Conservation (phyloP, 257 asterid species). For the Galeopsis tetrahit region DNA sequence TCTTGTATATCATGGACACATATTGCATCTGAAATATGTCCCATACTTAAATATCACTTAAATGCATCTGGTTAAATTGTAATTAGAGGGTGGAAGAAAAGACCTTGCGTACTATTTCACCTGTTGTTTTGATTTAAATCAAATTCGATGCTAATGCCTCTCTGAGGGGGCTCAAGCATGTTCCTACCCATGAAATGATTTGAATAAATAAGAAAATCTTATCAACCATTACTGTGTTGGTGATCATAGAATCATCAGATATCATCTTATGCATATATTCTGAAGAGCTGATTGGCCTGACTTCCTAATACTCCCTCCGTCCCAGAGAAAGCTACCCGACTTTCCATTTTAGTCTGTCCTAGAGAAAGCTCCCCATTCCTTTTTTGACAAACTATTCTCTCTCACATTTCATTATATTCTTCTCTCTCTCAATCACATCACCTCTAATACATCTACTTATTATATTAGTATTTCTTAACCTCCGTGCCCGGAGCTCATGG, state of each 20-base stretch:
- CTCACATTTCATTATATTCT: too few species aligned
- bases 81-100: slow-evolving; percentile 10
- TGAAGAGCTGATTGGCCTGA: slow-evolving; percentile 9
- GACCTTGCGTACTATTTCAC: not conserved
- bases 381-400: too few species aligned
- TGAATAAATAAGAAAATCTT: not conserved
- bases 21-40: slow-evolving; percentile 2
- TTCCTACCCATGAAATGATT: slow-evolving; percentile 18
- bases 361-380: too few species aligned
- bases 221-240: not conserved
- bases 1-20: slow-evolving; percentile 1
- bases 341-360: too few species aligned
- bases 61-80: slow-evolving; percentile 2
- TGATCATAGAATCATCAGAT: not conserved
- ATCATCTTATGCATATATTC: not conserved
- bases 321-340: too few species aligned
- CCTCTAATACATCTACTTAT: too few species aligned
- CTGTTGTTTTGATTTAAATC: not conserved
- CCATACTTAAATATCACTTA: not conserved
- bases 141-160: not conserved
- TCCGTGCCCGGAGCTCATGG: too few species aligned
- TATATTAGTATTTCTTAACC: too few species aligned
- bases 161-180: slow-evolving; percentile 4
- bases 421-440: too few species aligned
- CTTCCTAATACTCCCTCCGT: too few species aligned